phyloP scores from a whole-genome alignment of 768 basidiomycete genomes.

The Termitomyces sp. region DNA sequence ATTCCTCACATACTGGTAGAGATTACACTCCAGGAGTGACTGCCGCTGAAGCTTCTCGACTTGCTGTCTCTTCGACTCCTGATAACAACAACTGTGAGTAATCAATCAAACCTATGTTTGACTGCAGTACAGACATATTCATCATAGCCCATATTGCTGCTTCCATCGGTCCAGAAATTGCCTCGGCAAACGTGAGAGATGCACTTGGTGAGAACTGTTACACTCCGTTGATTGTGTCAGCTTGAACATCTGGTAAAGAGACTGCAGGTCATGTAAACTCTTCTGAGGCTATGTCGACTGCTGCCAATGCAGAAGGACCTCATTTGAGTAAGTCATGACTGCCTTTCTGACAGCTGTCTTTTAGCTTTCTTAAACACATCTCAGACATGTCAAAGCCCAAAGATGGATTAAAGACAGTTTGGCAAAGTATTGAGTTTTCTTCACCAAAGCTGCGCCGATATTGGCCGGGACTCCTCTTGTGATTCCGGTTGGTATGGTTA shows the following conservation, averaged over 20 bases:
- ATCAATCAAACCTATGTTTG: no score
- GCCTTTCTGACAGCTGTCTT: neutral
- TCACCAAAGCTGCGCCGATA: neutral
- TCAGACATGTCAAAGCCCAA: neutral
- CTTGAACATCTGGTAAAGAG: neutral
- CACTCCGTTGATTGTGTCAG: neutral
- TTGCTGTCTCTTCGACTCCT: neutral
- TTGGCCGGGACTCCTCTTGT: neutral
- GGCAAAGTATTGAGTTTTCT: neutral
- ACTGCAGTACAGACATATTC: no score
- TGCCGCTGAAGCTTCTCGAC: no score
- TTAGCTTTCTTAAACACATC: neutral
- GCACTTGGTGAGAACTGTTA: neutral
- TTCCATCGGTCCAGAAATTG: neutral
- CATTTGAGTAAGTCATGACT: no score
- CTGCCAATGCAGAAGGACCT: neutral
- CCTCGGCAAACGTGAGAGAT: neutral
- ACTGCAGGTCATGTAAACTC: neutral
- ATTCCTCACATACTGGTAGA: no score
- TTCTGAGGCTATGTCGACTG: neutral
- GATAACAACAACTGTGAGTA: neutral
- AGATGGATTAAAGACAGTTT: neutral
- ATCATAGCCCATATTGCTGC: neutral
- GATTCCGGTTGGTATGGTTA: neutral
- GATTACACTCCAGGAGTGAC: neutral